Conservation (phyloP, 1,284 basidiomycete genomes). For the Vanrija humicola region DNA sequence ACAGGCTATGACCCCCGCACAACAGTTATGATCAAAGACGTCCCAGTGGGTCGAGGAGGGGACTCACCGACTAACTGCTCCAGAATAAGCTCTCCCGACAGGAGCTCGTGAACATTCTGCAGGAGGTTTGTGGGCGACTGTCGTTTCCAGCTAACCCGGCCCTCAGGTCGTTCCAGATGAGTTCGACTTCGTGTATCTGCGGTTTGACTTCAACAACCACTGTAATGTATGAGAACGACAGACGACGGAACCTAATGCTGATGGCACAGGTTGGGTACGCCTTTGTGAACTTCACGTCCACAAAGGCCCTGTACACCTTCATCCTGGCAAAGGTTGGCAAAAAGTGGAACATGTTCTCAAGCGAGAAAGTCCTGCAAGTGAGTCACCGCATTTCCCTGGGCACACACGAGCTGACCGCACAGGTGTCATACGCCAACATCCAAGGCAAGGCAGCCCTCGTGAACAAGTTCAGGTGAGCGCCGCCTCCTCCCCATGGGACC, state of each 20-base stretch:
- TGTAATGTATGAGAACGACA: conserved; percentile 40
- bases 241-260: neutral
- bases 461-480: conserved; percentile 44
- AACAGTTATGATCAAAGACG: conserved; percentile 49
- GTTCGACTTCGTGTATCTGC: conserved; percentile 48
- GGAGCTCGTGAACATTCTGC: conserved; percentile 43
- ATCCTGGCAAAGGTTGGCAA: conserved; percentile 38
- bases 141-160: neutral
- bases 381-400: conserved; percentile 1
- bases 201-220: conserved; percentile 48
- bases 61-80: neutral
- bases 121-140: conserved; percentile 27
- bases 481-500: too few relatives aligned
- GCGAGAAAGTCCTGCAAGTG: conserved; percentile 49
- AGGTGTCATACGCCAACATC: conserved; percentile 49
- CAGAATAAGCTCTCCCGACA: conserved; percentile 48
- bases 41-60: conserved; percentile 32
- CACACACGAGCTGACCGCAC: conserved; percentile 1
- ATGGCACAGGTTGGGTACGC: conserved; percentile 43
- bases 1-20: conserved; percentile 42
- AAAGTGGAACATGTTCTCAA: conserved; percentile 48
- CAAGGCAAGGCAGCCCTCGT: conserved; percentile 46
- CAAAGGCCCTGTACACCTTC: conserved; percentile 34
- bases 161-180: conserved; percentile 41
- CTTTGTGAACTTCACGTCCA: conserved; percentile 46